phyloP scores from a whole-genome alignment of 768 basidiomycete species.

The Pholiota molesta region DNA sequence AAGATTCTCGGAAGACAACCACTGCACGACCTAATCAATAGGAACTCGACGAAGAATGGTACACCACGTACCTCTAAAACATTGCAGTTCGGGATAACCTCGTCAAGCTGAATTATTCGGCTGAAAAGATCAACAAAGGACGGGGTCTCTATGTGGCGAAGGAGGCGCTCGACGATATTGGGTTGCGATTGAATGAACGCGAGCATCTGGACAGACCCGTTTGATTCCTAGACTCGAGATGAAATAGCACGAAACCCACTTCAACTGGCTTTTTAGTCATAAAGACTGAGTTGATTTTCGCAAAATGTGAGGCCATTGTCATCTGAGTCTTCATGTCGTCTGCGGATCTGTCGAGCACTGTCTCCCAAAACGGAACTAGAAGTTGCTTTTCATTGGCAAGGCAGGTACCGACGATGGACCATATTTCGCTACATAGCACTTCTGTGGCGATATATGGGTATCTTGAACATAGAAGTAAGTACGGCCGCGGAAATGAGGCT shows the following conservation, averaged over 20 bases:
- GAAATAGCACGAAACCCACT: conserved; percentile 53
- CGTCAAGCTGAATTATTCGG: conserved; percentile 88
- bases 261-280: conserved; percentile 87
- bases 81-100: conserved; percentile 76
- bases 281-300: conserved; percentile 91
- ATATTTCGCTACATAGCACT: conserved; percentile 94
- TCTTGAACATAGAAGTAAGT: conserved; percentile 41
- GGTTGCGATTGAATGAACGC: conserved; percentile 87
- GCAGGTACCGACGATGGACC: conserved; percentile 92
- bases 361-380: conserved; percentile 91
- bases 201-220: conserved; percentile 72
- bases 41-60: conserved; percentile 18
- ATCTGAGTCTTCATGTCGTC: conserved; percentile 89
- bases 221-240: conserved; percentile 23
- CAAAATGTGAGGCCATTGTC: conserved; percentile 89
- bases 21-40: conserved; percentile 47
- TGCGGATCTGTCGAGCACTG: conserved; percentile 73
- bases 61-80: conserved; percentile 78
- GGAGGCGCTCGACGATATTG: conserved; percentile 76
- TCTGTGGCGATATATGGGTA: conserved; percentile 94
- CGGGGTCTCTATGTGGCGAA: conserved; percentile 86
- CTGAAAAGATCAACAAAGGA: conserved; percentile 91
- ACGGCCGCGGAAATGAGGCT: background rate
- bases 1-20: conserved; percentile 84
- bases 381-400: conserved; percentile 71